phyloP scores from a whole-genome alignment of 192 early-diverging fungal species.

The Coemansia sp. region DNA sequence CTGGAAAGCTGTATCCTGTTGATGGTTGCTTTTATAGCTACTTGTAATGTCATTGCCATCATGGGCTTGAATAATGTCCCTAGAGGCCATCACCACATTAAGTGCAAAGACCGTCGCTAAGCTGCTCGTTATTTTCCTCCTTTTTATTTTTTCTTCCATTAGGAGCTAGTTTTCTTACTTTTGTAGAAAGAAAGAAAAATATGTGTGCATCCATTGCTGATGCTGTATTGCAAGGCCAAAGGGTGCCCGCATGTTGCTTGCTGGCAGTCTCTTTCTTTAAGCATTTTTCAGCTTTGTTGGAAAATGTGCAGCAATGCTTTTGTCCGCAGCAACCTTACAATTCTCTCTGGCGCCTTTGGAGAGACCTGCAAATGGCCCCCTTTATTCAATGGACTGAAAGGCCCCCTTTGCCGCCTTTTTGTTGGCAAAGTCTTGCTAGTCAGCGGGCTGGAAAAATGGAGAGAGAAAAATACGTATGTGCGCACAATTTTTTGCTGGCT shows the following conservation, averaged over 20 bases:
- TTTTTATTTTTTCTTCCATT: background rate
- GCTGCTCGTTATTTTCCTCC: background rate
- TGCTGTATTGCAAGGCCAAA: too few species aligned
- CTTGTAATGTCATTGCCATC: conserved; percentile 40
- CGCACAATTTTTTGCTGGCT: background rate
- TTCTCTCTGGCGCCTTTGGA: background rate
- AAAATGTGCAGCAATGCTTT: too few species aligned
- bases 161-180: background rate
- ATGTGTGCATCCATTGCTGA: too few species aligned
- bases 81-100: conserved; percentile 13
- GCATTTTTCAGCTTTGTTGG: too few species aligned
- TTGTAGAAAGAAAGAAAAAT: background rate
- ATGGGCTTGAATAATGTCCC: conserved; percentile 27
- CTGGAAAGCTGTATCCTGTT: conserved; percentile 30
- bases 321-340: background rate
- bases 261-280: too few species aligned
- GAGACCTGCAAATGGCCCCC: background rate
- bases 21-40: conserved; percentile 30
- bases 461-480: background rate
- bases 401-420: background rate
- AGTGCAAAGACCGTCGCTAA: conserved; percentile 14
- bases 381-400: background rate
- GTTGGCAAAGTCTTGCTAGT: background rate
- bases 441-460: background rate
- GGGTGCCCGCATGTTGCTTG: too few species aligned